Evolutionary conservation across 768 basidiomycete species (phyloP), one percentile per base, ranked within the genome.

Genomic region (Russula sp.): DNA sequence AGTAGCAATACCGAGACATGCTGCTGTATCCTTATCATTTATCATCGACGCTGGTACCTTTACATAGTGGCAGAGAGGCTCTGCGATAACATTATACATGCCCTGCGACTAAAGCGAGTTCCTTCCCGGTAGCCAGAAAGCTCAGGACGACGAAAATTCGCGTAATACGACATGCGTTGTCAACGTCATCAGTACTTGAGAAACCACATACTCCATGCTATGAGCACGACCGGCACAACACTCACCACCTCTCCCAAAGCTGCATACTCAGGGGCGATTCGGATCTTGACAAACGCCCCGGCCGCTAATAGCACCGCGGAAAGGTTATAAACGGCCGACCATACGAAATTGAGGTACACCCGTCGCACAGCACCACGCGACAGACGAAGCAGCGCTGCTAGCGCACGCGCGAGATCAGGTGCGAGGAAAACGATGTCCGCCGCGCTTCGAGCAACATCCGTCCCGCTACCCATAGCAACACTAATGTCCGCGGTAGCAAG

Each of bases 401-500:
- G 48, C 77, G 70, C 22, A 25, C 64, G 51, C 76, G 69, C 66
- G 71, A 64, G 63, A 56, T 66, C 65, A 42, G 61, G 56, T 75
- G 65, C 56, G 9, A 75, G 66, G 39, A 84, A 72, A 43, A 82
- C 77, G 53, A 79, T 81, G 62, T 80, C 77, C 14, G 81, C 77
- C 32, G 77, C 69, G 6, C 75, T 72, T 29, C 77, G 70, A 2
- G 81, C 79, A 22, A 75, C 71, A 47, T 70, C 74, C 39, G 72
- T 69, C n/a, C 74, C 73, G 10, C 71, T 63, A 49, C 68, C 65
- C 54, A 73, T 65, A 16, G 77, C 76, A 7, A 83, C 73, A 25
- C 76, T 76, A 16, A 82, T 73, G 61, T 82, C 80, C 1, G 83
- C 81, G 29, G 76, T 78, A 0, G 80, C 76, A 25, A 84, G 75